Percentiles rank a stretch among this genome's conserved stretches.
Evolutionary conservation across 768 basidiomycete species (phyloP).

Genomic region (Trametes maxima): DNA sequence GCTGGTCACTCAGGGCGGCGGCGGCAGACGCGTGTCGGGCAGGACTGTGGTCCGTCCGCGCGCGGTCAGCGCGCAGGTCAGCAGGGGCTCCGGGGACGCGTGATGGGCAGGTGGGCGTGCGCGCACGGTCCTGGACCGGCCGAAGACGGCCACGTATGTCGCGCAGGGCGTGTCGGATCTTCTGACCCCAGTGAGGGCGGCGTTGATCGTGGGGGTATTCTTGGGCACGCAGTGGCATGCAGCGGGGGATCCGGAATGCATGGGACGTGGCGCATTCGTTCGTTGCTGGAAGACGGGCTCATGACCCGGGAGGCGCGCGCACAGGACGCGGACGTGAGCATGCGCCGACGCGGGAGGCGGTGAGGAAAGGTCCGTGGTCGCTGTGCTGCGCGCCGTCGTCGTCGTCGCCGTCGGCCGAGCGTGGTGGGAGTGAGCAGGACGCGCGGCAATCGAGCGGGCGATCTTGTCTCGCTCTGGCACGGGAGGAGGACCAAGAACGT

Average conservation of each 20-base stretch:
- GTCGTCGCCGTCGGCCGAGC: not conserved
- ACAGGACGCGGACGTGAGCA: not conserved
- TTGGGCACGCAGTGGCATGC: slow-evolving; percentile 1
- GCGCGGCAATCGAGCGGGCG: not conserved
- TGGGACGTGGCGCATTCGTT: not conserved
- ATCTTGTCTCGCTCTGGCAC: not conserved
- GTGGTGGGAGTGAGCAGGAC: not conserved
- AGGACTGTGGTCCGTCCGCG: not conserved
- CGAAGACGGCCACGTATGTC: slow-evolving; percentile 5
- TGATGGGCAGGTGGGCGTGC: slow-evolving; percentile 1
- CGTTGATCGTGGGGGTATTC: slow-evolving; percentile 2
- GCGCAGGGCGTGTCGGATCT: slow-evolving; percentile 14
- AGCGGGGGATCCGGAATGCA: not conserved
- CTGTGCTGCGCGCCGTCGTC: not conserved
- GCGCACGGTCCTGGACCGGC: slow-evolving; percentile 12
- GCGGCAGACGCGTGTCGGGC: not conserved
- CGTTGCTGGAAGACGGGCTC: not conserved
- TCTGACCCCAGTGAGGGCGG: slow-evolving; percentile 4
- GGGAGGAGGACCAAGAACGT: slow-evolving; percentile 1
- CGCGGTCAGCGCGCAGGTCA: slow-evolving; percentile 1
- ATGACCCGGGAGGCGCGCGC: not conserved
- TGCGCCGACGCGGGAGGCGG: not conserved
- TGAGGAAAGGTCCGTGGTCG: not conserved
- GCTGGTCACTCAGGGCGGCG: not conserved
- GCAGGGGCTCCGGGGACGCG: not conserved